Evolutionary conservation across 2,329 filamentous ascomycete species (phyloP).

Genomic region (Aschersonia sp.): DNA sequence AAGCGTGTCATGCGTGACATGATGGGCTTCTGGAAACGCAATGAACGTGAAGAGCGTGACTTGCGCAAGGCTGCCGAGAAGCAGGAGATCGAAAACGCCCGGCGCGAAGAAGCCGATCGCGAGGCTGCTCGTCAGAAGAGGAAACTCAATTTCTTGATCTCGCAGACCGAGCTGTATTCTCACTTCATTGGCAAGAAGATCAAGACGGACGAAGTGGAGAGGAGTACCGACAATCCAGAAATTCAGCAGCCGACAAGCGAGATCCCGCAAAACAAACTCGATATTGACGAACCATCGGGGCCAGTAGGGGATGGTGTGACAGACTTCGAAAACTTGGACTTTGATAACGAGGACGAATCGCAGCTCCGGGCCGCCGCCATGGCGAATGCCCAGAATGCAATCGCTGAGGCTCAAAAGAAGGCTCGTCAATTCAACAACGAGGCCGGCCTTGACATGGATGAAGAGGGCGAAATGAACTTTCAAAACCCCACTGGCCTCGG

Average conservation of each 20-base stretch:
- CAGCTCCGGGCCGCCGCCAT: conserved; percentile 70
- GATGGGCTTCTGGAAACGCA: conserved; percentile 99
- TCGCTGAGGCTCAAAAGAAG: conserved; percentile 86
- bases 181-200: conserved; percentile 99
- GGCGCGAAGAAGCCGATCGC: conserved; percentile 91
- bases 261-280: conserved; percentile 25
- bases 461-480: conserved; percentile 98
- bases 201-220: conserved; percentile 89
- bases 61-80: conserved; percentile 86
- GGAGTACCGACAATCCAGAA: conserved; percentile 71
- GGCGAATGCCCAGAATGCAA: conserved; percentile 91
- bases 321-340: conserved; percentile 87
- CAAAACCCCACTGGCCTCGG: conserved; percentile 94
- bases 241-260: conserved; percentile 38
- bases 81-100: conserved; percentile 90
- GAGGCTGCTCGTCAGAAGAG: conserved; percentile 95
- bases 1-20: conserved; percentile 99
- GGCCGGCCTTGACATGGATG: conserved; percentile 50
- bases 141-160: conserved; percentile 98
- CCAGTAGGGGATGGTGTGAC: conserved; percentile 59
- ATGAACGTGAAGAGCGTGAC: conserved; percentile 93
- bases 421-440: conserved; percentile 84
- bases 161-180: conserved; percentile 95
- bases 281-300: conserved; percentile 38
- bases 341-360: conserved; percentile 87